A percentile compares a stretch with the other conserved stretches of the same genome.
Conservation (phyloP, 805 yeast genomes). For the Hanseniaspora osmophila region DNA sequence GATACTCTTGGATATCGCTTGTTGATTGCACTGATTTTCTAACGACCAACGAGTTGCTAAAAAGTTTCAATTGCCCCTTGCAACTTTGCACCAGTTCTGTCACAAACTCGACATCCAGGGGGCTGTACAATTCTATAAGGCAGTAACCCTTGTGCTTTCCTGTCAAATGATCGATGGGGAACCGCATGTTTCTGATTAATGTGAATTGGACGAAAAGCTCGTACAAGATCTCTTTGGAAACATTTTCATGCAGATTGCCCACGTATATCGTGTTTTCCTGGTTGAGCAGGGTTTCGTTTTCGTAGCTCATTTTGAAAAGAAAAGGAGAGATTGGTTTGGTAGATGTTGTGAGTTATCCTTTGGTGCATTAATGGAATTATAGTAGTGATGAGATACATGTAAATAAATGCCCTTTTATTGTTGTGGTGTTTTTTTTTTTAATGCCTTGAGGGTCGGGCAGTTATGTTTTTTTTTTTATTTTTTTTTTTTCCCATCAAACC, state of each 20-base stretch:
- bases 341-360: too few species aligned
- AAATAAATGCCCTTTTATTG: too few species aligned
- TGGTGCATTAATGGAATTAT: too few species aligned
- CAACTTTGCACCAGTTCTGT: constrained; percentile 29
- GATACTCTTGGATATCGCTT: background rate
- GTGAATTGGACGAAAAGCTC: constrained; percentile 80
- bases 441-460: too few species aligned
- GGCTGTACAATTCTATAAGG: constrained; percentile 55
- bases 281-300: constrained; percentile 17
- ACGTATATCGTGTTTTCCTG: constrained; percentile 56
- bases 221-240: constrained; percentile 54
- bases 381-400: too few species aligned
- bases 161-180: constrained; percentile 68
- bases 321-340: too few species aligned
- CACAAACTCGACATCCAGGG: constrained; percentile 59
- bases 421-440: too few species aligned
- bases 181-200: constrained; percentile 51
- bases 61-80: constrained; percentile 13
- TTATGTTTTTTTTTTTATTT: too few species aligned
- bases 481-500: too few species aligned
- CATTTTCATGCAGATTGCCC: constrained; percentile 71
- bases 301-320: too few species aligned
- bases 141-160: constrained; percentile 77
- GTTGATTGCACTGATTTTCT: constrained; percentile 38
- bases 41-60: constrained; percentile 42